phyloP scores from a whole-genome alignment of 2,329 filamentous ascomycete genomes.

The Trichocomaceae sp. region DNA sequence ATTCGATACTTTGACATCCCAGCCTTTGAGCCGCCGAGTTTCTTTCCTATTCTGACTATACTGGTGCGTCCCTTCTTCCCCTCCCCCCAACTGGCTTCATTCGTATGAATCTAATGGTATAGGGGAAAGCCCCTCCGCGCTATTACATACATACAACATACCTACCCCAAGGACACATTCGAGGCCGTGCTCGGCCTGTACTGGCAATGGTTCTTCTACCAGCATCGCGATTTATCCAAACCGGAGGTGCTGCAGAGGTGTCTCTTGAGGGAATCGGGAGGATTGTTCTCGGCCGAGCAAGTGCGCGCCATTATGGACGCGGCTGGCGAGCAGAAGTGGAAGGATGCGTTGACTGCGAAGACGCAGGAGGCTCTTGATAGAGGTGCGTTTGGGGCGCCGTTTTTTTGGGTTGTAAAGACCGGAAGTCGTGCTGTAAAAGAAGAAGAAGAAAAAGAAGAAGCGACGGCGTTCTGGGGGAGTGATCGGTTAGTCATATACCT shows the following conservation, averaged over 20 bases:
- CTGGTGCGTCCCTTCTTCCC: constrained; percentile 34
- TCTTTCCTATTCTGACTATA: constrained; percentile 51
- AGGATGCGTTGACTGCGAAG: constrained; percentile 49
- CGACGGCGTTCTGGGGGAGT: constrained; percentile 52
- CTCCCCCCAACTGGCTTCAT: too few relatives aligned
- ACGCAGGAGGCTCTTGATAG: constrained; percentile 57
- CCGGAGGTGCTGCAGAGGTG: constrained; percentile 46
- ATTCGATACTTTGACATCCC: constrained; percentile 46
- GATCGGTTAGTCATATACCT: constrained; percentile 58
- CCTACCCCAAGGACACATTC: constrained; percentile 46
- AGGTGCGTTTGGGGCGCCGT: constrained; percentile 71
- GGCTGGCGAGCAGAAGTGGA: constrained; percentile 45
- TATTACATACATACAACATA: constrained; percentile 59
- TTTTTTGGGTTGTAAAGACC: constrained; percentile 62
- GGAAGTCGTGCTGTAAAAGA: too few relatives aligned
- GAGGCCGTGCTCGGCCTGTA: constrained; percentile 50
- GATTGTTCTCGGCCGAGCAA: constrained; percentile 49
- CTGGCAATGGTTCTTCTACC: constrained; percentile 58
- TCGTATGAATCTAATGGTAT: too few relatives aligned
- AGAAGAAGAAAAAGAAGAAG: too few relatives aligned
- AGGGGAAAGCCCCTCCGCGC: constrained; percentile 54
- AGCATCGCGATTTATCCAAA: constrained; percentile 54
- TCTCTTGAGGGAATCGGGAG: constrained; percentile 31
- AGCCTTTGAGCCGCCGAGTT: constrained; percentile 38
- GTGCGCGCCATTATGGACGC: constrained; percentile 48